phyloP scores from a whole-genome alignment of 768 basidiomycete species.

The Myochromella boudieri region DNA sequence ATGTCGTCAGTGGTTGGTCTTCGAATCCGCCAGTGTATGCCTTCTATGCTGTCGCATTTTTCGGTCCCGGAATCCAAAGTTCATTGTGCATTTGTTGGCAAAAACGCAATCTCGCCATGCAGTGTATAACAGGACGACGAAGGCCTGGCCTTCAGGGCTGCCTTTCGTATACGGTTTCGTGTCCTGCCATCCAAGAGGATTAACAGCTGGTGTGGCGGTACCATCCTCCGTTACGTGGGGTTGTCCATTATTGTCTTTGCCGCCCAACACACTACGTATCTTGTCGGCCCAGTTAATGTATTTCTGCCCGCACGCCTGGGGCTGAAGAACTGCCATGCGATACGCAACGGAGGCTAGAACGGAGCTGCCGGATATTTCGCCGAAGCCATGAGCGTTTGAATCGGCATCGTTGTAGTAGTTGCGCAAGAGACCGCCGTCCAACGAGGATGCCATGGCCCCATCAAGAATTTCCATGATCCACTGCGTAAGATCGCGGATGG shows the following conservation, averaged over 20 bases:
- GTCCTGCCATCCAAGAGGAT: slow-evolving; percentile 35
- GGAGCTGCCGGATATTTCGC: slow-evolving; percentile 43
- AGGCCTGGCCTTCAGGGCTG: slow-evolving; percentile 38
- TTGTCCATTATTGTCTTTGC: slow-evolving; percentile 22
- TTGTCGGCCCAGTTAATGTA: slow-evolving; percentile 39
- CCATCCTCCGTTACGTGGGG: slow-evolving; percentile 32
- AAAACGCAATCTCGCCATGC: slow-evolving; percentile 41
- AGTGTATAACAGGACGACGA: slow-evolving; percentile 38
- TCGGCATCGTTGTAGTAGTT: slow-evolving; percentile 38
- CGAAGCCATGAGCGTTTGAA: slow-evolving; percentile 33
- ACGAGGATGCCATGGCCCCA: slow-evolving; percentile 32
- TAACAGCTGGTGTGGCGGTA: slow-evolving; percentile 34
- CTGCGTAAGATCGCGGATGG: slow-evolving; percentile 19
- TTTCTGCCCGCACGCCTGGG: slow-evolving; percentile 23
- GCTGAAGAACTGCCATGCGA: slow-evolving; percentile 38
- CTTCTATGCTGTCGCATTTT: too few relatives aligned
- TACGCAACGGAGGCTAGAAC: slow-evolving; percentile 40
- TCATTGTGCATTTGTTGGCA: background rate
- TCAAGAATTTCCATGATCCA: slow-evolving; percentile 47
- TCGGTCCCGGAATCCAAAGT: too few relatives aligned
- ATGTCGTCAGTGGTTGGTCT: too few relatives aligned
- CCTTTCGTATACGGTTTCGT: slow-evolving; percentile 30
- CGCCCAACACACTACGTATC: slow-evolving; percentile 21
- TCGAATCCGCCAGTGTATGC: too few relatives aligned
- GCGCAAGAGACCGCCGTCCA: slow-evolving; percentile 35